phyloP scores from a whole-genome alignment of 192 early-diverging fungal species.

The Linnemannia exigua region DNA sequence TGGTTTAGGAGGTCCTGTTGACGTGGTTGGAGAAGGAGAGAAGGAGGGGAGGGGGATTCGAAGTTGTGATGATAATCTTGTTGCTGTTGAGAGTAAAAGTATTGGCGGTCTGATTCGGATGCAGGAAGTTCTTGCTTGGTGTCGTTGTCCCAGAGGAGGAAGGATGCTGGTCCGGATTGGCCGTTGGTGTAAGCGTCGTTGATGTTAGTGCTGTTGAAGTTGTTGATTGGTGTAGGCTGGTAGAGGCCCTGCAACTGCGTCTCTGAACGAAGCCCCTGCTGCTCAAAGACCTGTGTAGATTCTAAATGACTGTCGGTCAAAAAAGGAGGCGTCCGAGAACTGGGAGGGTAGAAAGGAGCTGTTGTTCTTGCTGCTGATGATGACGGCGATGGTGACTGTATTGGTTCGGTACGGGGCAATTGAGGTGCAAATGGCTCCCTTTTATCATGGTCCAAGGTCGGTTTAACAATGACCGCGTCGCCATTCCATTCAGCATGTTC shows the following conservation, averaged over 20 bases:
- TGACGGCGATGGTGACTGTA: neutral
- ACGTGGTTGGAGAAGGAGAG: neutral
- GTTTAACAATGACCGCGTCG: neutral
- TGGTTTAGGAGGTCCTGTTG: neutral
- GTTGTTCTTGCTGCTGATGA: neutral
- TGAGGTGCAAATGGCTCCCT: neutral
- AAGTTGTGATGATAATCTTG: neutral
- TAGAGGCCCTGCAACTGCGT: neutral
- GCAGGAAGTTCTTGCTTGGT: neutral
- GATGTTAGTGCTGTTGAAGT: neutral
- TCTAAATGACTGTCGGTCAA: neutral
- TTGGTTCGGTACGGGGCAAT: neutral
- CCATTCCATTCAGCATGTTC: neutral
- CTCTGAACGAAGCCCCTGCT: neutral
- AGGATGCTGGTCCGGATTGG: neutral
- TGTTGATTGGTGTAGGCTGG: neutral
- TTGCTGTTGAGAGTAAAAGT: neutral
- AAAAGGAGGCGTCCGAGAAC: neutral
- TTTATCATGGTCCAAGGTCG: slow-evolving; percentile 18
- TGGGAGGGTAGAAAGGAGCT: neutral
- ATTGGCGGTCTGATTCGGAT: neutral
- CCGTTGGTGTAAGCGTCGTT: neutral
- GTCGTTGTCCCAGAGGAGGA: neutral
- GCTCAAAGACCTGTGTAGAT: neutral
- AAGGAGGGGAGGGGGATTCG: neutral